phyloP scores from a whole-genome alignment of 768 basidiomycete species.

The Pulveroboletus sp. region DNA sequence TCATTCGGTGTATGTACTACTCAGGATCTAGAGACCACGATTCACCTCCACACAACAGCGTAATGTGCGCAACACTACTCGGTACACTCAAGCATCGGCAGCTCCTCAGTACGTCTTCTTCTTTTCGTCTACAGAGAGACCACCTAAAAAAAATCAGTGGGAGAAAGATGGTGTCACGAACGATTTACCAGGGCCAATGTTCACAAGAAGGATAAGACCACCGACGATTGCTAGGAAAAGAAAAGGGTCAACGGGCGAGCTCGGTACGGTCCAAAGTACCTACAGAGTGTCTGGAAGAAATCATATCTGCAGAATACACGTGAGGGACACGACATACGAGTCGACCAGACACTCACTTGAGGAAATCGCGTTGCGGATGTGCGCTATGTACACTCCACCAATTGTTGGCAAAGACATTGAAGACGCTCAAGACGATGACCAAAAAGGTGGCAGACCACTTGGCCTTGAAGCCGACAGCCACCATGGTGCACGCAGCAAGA shows the following conservation, averaged over 20 bases:
- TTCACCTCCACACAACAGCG: constrained; percentile 7
- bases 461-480: constrained; percentile 98
- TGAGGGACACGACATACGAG: constrained; percentile 18
- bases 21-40: constrained; percentile 7
- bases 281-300: constrained; percentile 96
- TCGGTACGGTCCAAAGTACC: not conserved
- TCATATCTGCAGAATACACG: constrained; percentile 65
- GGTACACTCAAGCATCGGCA: not conserved
- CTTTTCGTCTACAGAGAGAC: constrained; percentile 97
- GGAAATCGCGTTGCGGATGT: constrained; percentile 96
- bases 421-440: constrained; percentile 84
- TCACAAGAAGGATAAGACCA: constrained; percentile 94
- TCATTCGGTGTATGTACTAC: constrained; percentile 20
- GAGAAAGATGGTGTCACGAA: not conserved
- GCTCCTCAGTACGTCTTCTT: constrained; percentile 81
- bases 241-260: constrained; percentile 9
- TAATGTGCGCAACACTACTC: not conserved
- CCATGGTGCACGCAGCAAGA: constrained; percentile 90
- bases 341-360: constrained; percentile 65
- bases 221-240: constrained; percentile 77
- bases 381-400: constrained; percentile 94
- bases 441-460: constrained; percentile 98
- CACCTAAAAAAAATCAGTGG: constrained; percentile 48
- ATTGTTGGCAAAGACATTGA: constrained; percentile 99
- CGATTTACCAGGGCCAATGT: constrained; percentile 87